Base-by-base conservation (phyloP, 1,139 yeast species). In the Taphrina wiesneri region DNA sequence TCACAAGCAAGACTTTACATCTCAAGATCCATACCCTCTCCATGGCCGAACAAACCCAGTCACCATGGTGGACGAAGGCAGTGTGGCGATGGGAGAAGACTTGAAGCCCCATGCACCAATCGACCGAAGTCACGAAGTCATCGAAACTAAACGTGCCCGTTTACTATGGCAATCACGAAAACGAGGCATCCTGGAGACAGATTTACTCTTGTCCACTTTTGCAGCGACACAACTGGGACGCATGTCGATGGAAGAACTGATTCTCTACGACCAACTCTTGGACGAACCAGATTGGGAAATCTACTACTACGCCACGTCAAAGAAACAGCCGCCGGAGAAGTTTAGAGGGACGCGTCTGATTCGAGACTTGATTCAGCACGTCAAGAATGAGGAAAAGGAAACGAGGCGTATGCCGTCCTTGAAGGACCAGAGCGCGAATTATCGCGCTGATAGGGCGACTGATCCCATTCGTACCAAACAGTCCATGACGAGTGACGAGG, bases 271-370 rank as follows among this genome's bases (percentile, higher is more conserved):
- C 74, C 76, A 82, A 19, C 41, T 69, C 30, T 81, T 93, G 74
- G 96, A 95, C 75, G 96, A 92, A 77, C 85, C 93, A 17, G 99
- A 93, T 76, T 95, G 99, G 99, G 99, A 93, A 75, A 92, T 93
- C 70, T 95, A 90, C 77, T 93, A 93, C 78, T 93, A 99, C 98
- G 97, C 96, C 26, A 90, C 97, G 6, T 56, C 59, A 19, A 72
- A 90, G 90, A 77, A 88, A 81, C 73, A 86, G 84, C 68, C 71
- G 19, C 97, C 98, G 5, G 92, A 88, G 56, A 82, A 83, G 73
- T 92, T 97, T 96, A 81, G 85, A 74, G 75, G 86, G 68, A 84
- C 90, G 19, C 78, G 82, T 72, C 79, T 93, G 56, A 81, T 93
- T 80, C 75, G 76, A 67, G 75, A 82, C 78, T 79, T 93, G 71